phyloP scores from a whole-genome alignment of 768 basidiomycete species.

The Kwoniella dendrophila region DNA sequence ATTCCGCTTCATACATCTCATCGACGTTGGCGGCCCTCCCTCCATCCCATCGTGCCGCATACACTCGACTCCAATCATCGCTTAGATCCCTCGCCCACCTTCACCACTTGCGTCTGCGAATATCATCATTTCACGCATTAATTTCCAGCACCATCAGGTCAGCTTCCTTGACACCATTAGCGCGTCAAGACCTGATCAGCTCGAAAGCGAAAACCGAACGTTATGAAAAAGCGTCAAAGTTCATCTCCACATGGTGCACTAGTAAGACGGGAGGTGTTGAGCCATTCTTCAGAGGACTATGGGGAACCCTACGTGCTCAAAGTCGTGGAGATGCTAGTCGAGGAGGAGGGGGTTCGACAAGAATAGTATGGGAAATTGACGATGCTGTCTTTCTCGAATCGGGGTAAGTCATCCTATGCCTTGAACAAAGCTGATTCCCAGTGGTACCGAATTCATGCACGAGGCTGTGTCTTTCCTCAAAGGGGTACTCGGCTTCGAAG shows the following conservation, averaged over 20 bases:
- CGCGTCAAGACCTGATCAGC: conserved; percentile 68
- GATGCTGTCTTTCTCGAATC: conserved; percentile 93
- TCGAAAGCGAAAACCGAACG: conserved; percentile 74
- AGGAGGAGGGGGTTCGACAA: conserved; percentile 73
- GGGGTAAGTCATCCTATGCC: conserved; percentile 65
- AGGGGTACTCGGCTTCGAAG: conserved; percentile 82
- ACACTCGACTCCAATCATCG: conserved; percentile 80
- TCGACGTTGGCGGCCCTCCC: conserved; percentile 77
- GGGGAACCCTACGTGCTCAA: conserved; percentile 79
- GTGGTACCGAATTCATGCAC: conserved; percentile 91
- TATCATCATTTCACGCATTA: conserved; percentile 84
- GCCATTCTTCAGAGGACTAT: conserved; percentile 77
- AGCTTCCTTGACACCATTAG: conserved; percentile 73
- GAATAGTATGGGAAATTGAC: conserved; percentile 87
- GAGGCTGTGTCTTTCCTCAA: conserved; percentile 87
- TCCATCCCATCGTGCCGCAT: conserved; percentile 81
- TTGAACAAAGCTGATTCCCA: conserved; percentile 51
- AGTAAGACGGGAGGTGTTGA: conserved; percentile 79
- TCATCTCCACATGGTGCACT: conserved; percentile 80
- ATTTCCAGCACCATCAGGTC: conserved; percentile 76
- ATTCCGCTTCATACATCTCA: conserved; percentile 63
- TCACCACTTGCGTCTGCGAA: conserved; percentile 71
- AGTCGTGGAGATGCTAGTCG: conserved; percentile 70
- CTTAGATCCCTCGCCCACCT: conserved; percentile 83
- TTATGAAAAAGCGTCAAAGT: conserved; percentile 71